Evolutionary conservation across 2,329 filamentous ascomycete genomes (phyloP), one percentile per base, ranked within the genome.

Genomic region (Penicillium decumbens): DNA sequence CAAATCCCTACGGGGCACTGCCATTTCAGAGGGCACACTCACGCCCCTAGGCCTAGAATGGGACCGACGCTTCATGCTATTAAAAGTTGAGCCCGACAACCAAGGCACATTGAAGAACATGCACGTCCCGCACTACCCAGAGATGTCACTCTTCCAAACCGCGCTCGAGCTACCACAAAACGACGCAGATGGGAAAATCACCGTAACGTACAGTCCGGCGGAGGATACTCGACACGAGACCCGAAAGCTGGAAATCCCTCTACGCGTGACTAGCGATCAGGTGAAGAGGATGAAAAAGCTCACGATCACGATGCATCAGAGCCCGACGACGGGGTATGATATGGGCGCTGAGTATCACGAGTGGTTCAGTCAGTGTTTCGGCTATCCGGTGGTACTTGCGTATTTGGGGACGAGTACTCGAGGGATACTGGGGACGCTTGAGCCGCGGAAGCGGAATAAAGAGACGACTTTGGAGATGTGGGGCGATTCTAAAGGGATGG

Each of bases 11-110:
- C 80, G 82, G 30, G 80, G 80, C 43, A 79, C 85, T 46, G 67
- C 75, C 15, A 70, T 89, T 28, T 51, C 73, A 4, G 67, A 71
- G 0, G 76, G 83, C 3, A 68, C 69, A n/a, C 67, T 88, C 41
- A 80, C 78, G 4, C 73, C 75, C n/a, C 77, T 82, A 54, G 85
- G 86, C 12, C 75, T 88, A 57, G 72, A 74, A 35, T 72, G 86
- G 64, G 87, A 90, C 70, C 80, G 87, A 8, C 75, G 76, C 29
- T 89, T 88, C 69, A 87, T 89, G 80, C 77, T 89, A 3, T 77
- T 82, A 53, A 79, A 79, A 57, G 72, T 80, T 55, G 63, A 72
- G 18, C 51, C 59, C 20, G 54, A 58, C 15, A 53, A 62, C 18
- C 54, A 54, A 13, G 8, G 41, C 4, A 47, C 50, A 6, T 62